These are phyloP conservation scores for Dillenia suffruticosa DNA, from an alignment of 164 flowering plant genomes.

Conservation along the genomic window DNA sequence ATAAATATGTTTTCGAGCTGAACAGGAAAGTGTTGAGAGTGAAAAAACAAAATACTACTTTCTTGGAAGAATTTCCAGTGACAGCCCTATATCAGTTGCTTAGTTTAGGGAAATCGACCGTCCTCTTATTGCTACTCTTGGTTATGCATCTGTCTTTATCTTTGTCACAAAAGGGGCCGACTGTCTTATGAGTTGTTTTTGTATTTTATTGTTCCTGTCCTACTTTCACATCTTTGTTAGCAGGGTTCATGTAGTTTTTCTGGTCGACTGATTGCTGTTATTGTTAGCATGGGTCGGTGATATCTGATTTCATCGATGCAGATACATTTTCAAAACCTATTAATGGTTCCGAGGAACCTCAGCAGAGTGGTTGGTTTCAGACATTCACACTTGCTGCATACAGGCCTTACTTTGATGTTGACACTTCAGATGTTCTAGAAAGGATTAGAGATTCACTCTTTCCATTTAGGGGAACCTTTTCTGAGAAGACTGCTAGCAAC, in stretches of 20 bases:
- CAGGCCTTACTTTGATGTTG: constrained; percentile 95
- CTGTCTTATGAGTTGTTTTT: not conserved
- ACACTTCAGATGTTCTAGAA: constrained; percentile 90
- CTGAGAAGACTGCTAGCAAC: constrained; percentile 67
- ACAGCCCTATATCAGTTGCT: too few relatives aligned
- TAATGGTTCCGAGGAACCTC: constrained; percentile 55
- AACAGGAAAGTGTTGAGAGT: too few relatives aligned
- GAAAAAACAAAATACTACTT: too few relatives aligned
- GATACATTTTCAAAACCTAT: constrained; percentile 89
- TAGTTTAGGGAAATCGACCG: too few relatives aligned
- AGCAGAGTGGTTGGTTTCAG: constrained; percentile 74
- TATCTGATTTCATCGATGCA: constrained; percentile 19
- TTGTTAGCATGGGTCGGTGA: not conserved
- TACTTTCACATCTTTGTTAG: not conserved
- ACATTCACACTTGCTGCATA: constrained; percentile 67
- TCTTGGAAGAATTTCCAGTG: too few relatives aligned
- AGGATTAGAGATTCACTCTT: constrained; percentile 88
- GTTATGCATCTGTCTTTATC: not conserved
- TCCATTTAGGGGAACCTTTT: constrained; percentile 83
- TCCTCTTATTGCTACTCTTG: not conserved
- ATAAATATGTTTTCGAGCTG: too few relatives aligned
- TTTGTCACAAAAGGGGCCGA: too few relatives aligned
- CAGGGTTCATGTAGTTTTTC: not conserved
- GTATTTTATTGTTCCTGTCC: not conserved
- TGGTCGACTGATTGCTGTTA: not conserved